phyloP scores from a whole-genome alignment of 306 rosid genomes.

The Acacia confusa region DNA sequence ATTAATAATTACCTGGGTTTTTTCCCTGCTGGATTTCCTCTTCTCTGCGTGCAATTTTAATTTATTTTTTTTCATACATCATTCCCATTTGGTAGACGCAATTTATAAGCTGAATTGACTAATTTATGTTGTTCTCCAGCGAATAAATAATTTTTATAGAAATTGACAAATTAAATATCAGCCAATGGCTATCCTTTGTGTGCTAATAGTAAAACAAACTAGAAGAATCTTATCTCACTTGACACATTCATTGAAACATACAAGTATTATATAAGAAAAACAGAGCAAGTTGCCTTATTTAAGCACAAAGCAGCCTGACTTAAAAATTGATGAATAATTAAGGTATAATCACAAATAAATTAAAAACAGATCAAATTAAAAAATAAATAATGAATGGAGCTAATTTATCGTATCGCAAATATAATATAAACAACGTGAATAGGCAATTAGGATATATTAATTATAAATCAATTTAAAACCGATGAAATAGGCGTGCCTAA shows the following conservation, averaged over 20 bases:
- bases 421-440: slow-evolving; percentile 30
- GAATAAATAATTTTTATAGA: not conserved
- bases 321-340: not conserved
- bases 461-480: not conserved
- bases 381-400: not conserved
- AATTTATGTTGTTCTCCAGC: slow-evolving; percentile 22
- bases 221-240: slow-evolving; percentile 28
- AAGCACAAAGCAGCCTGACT: not conserved
- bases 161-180: not conserved
- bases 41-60: not conserved
- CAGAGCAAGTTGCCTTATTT: slow-evolving; percentile 33
- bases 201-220: slow-evolving; percentile 29
- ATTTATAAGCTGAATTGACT: slow-evolving; percentile 18
- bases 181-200: not conserved
- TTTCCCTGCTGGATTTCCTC: not conserved
- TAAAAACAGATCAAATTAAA: not conserved
- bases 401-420: slow-evolving; percentile 56
- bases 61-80: slow-evolving; percentile 27
- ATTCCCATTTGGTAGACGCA: slow-evolving; percentile 4
- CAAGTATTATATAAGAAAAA: slow-evolving; percentile 14
- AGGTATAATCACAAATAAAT: not conserved
- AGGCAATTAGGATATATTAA: not conserved
- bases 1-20: not conserved
- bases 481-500: not conserved
- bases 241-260: slow-evolving; percentile 20